These are phyloP conservation scores for Hypoxylon sp. DNA, from an alignment of 2,329 filamentous ascomycete genomes.

Conservation along the genomic window DNA sequence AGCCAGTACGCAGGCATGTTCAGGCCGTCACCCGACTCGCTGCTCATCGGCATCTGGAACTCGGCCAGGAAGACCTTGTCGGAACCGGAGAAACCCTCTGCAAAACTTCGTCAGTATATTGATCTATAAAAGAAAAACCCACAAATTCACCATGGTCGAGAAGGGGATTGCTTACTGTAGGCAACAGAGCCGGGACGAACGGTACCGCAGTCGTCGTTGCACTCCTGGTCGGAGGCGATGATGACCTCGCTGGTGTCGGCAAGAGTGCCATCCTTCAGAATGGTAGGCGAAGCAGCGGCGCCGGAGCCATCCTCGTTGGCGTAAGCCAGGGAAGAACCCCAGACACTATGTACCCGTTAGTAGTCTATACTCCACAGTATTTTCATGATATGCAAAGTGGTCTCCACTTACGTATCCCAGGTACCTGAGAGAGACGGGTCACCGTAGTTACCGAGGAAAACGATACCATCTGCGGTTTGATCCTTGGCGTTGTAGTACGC, in stretches of 20 bases:
- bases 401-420: conserved; percentile 57
- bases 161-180: conserved; percentile 54
- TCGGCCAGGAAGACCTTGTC: conserved; percentile 80
- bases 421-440: conserved; percentile 56
- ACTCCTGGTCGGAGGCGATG: conserved; percentile 60
- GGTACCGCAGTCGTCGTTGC: conserved; percentile 58
- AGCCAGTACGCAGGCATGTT: conserved; percentile 83
- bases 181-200: conserved; percentile 58
- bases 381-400: neutral
- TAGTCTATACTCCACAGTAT: neutral
- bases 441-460: conserved; percentile 63
- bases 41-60: conserved; percentile 76
- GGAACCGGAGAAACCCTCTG: conserved; percentile 77
- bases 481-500: conserved; percentile 60
- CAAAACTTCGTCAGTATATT: conserved; percentile 9
- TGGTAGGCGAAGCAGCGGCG: conserved; percentile 54
- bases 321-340: conserved; percentile 61
- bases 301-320: conserved; percentile 57
- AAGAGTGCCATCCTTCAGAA: conserved; percentile 55
- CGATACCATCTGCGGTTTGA: conserved; percentile 56
- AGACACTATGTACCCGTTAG: conserved; percentile 50
- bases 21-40: conserved; percentile 62
- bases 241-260: conserved; percentile 60
- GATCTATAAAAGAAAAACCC: conserved; percentile 15
- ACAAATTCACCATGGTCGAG: neutral